These are phyloP conservation scores for Pythium vanterpoolii DNA, from an alignment of 352 stramenopile species.

Conservation along the genomic window DNA sequence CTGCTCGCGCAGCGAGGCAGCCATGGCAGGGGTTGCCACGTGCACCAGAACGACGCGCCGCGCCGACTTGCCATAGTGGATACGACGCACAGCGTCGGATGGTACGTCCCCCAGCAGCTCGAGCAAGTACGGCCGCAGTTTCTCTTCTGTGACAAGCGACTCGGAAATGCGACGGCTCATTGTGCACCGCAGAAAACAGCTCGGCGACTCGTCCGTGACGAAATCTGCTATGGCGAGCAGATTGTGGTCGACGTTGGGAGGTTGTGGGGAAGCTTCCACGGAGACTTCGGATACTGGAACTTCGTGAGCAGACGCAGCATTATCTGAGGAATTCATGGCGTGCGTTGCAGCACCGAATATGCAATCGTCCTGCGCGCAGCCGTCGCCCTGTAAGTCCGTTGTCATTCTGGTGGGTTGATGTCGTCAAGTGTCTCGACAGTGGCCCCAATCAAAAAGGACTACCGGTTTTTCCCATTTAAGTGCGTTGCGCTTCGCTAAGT, in stretches of 20 bases:
- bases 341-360: not conserved
- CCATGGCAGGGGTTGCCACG: conserved; percentile 29
- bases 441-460: not conserved
- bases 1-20: conserved; percentile 27
- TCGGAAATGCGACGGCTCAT: conserved; percentile 72
- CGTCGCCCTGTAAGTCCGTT: not conserved
- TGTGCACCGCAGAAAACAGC: conserved; percentile 56
- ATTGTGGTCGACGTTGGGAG: not conserved
- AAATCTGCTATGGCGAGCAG: conserved; percentile 36
- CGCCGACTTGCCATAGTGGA: conserved; percentile 58
- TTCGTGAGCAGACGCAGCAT: not conserved
- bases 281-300: not conserved
- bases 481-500: no score
- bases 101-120: conserved; percentile 21
- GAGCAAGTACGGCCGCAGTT: conserved; percentile 49
- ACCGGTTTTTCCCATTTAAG: no score
- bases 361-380: not conserved
- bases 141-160: conserved; percentile 38
- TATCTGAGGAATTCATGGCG: not conserved
- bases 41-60: conserved; percentile 49
- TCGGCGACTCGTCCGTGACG: conserved; percentile 46
- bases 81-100: conserved; percentile 30
- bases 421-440: not conserved
- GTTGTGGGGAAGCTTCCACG: not conserved
- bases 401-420: conserved; percentile 7